These are phyloP conservation scores for Leccinum variabile DNA, from an alignment of 1,284 basidiomycete genomes.

Conservation along the genomic window DNA sequence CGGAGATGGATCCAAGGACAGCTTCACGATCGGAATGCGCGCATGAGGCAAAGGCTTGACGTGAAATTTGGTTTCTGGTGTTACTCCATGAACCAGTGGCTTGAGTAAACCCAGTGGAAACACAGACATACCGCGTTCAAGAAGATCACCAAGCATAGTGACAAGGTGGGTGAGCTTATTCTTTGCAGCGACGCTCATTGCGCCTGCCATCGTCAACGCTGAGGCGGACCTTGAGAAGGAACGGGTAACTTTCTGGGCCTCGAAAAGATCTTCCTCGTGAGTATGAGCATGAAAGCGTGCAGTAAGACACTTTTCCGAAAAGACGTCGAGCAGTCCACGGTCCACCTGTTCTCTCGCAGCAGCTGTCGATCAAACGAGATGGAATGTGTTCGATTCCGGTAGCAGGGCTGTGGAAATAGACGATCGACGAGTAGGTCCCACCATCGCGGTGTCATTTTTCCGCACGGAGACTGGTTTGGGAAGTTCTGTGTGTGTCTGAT, in stretches of 20 bases:
- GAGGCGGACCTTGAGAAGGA: constrained; percentile 49
- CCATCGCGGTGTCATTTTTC: constrained; percentile 23
- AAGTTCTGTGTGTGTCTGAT: neutral
- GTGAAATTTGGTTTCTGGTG: constrained; percentile 90
- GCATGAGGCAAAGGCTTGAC: constrained; percentile 97
- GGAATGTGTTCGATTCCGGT: constrained; percentile 56
- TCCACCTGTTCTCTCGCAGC: constrained; percentile 69
- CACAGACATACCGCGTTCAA: constrained; percentile 75
- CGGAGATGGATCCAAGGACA: constrained; percentile 87
- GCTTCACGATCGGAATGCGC: constrained; percentile 97
- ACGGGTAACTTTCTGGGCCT: constrained; percentile 46
- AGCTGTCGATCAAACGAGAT: constrained; percentile 69
- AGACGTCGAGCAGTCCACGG: constrained; percentile 65
- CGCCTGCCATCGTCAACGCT: constrained; percentile 53
- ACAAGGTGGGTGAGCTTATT: constrained; percentile 75
- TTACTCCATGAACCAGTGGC: constrained; percentile 10
- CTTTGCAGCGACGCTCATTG: constrained; percentile 52
- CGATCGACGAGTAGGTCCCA: constrained; percentile 47
- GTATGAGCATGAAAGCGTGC: constrained; percentile 61
- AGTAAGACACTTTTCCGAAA: constrained; percentile 60
- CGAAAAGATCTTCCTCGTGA: constrained; percentile 64
- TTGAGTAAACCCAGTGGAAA: constrained; percentile 8
- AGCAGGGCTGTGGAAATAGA: constrained; percentile 51
- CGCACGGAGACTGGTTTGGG: constrained; percentile 12
- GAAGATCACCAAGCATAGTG: constrained; percentile 88